Percentiles rank a stretch among this genome's conserved stretches.
phyloP scores from a whole-genome alignment of 1,284 basidiomycete genomes.

The Cystobasidium slooffiae region DNA sequence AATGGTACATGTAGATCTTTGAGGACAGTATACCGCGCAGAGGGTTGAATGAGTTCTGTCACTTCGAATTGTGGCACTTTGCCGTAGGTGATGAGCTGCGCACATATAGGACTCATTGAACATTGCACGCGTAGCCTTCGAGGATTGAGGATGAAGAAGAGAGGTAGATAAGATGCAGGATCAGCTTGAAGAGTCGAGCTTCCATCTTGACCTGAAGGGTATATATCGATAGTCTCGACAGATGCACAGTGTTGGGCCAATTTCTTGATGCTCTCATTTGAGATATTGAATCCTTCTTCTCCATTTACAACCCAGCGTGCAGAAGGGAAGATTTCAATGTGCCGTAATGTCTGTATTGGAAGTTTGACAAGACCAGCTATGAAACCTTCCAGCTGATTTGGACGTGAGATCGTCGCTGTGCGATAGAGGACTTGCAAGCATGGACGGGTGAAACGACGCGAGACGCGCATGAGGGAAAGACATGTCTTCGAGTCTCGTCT shows the following conservation, averaged over 20 bases:
- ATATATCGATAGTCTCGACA: conserved; percentile 25
- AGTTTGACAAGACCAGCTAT: conserved; percentile 14
- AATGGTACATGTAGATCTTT: conserved; percentile 30
- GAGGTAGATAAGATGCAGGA: conserved; percentile 22
- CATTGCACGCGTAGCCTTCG: conserved; percentile 29
- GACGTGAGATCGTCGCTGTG: conserved; percentile 22
- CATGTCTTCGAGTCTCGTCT: conserved; percentile 13
- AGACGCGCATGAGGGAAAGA: conserved; percentile 15
- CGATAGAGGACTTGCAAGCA: conserved; percentile 5
- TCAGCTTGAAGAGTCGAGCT: conserved; percentile 31
- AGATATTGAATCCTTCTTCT: conserved; percentile 27
- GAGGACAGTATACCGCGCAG: conserved; percentile 11
- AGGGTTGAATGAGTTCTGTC: background rate
- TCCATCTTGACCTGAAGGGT: conserved; percentile 28
- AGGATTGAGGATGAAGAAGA: conserved; percentile 30
- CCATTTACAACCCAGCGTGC: conserved; percentile 28
- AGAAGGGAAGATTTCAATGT: conserved; percentile 35
- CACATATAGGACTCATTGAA: conserved; percentile 32
- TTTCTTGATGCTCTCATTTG: background rate
- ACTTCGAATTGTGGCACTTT: conserved; percentile 22
- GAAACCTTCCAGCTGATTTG: conserved; percentile 19
- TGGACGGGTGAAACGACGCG: conserved; percentile 11
- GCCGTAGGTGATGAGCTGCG: conserved; percentile 28
- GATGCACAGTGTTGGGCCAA: background rate
- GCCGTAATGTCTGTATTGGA: conserved; percentile 1